A percentile compares a stretch with the other conserved stretches of the same genome.
phyloP scores from a whole-genome alignment of 331 rosid genomes.

The Rhamnella rubrinervis region DNA sequence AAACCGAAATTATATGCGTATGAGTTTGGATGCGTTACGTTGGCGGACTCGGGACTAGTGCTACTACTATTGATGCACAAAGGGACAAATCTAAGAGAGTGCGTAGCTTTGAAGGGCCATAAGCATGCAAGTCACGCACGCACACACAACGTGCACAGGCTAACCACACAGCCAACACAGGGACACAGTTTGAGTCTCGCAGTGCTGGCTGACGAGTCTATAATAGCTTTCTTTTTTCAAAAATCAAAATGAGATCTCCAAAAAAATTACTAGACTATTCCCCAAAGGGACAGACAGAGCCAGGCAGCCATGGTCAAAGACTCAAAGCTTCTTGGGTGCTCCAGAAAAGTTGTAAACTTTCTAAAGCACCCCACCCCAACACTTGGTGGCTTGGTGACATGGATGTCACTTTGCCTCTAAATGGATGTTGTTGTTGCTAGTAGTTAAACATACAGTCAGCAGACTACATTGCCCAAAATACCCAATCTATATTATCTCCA shows the following conservation, averaged over 20 bases:
- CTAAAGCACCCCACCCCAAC: too few species aligned
- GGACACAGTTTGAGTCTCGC: background rate
- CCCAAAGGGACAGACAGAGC: background rate
- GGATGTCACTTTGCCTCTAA: constrained; percentile 55
- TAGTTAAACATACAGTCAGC: too few species aligned
- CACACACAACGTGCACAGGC: constrained; percentile 41
- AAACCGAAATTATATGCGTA: background rate
- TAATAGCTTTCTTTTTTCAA: background rate
- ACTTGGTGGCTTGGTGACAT: constrained; percentile 52
- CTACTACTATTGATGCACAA: background rate
- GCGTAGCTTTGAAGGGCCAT: background rate
- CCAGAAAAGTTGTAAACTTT: too few species aligned
- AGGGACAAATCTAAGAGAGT: background rate
- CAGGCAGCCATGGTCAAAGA: background rate
- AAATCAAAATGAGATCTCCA: too few species aligned
- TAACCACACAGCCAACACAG: constrained; percentile 33
- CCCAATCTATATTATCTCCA: too few species aligned
- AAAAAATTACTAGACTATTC: too few species aligned
- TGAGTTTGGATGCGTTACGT: constrained; percentile 17
- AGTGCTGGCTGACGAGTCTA: constrained; percentile 33
- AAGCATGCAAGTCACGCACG: constrained; percentile 20
- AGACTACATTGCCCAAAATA: too few species aligned
- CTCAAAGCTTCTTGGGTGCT: constrained; percentile 5
- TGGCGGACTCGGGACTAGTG: background rate
- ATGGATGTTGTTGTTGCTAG: background rate